A percentile compares a stretch with the other conserved stretches of the same genome.
phyloP scores from a whole-genome alignment of 148 eudicot species.

The Persicaria tinctoria region DNA sequence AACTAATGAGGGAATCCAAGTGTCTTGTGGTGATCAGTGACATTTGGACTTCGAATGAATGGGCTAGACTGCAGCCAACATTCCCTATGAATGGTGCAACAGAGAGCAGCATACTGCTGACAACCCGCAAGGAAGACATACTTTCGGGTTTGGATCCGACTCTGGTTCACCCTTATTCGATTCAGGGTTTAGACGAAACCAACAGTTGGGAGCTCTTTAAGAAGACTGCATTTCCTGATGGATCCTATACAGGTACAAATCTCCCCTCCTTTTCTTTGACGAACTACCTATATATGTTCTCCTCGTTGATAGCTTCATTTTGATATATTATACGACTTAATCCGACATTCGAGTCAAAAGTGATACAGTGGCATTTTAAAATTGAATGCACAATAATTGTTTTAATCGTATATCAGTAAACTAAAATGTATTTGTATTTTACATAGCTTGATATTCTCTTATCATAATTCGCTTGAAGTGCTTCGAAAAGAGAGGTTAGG shows the following conservation, averaged over 20 bases:
- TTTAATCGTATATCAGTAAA: no score
- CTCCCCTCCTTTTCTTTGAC: no score
- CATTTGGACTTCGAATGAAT: background rate
- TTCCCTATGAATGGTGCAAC: background rate
- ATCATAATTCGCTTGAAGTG: no score
- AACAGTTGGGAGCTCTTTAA: background rate
- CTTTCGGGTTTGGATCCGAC: background rate
- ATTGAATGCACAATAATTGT: no score
- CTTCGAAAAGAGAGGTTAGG: no score
- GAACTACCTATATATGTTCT: background rate
- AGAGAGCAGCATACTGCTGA: background rate
- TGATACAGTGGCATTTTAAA: no score
- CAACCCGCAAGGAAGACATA: background rate
- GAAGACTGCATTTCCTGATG: background rate
- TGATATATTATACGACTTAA: no score
- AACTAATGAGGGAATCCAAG: background rate
- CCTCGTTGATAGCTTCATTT: background rate
- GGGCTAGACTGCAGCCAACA: background rate
- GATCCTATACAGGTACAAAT: background rate
- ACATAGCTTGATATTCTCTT: no score
- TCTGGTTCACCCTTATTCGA: background rate
- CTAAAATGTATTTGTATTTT: no score
- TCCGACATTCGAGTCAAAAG: no score
- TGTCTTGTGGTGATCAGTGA: background rate
- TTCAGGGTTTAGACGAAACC: background rate